These are phyloP conservation scores for Chytridiales sp. DNA, from an alignment of 371 early-diverging fungal species.

Conservation along the genomic window DNA sequence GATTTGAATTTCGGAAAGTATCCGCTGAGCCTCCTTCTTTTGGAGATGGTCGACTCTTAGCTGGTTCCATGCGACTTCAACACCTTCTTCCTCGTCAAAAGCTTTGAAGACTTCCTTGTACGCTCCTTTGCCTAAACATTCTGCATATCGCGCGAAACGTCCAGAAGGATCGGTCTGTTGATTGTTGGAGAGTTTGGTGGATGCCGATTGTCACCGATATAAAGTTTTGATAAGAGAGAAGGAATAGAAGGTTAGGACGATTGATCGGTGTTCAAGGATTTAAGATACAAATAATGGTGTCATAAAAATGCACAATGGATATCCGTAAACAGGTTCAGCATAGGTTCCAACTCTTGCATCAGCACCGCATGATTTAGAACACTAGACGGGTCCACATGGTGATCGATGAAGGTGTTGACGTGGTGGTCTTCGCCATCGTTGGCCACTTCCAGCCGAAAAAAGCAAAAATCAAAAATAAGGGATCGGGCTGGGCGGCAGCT, in stretches of 20 bases:
- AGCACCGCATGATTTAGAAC: background rate
- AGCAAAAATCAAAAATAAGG: no score
- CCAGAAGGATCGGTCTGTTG: constrained; percentile 63
- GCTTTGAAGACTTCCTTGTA: constrained; percentile 88
- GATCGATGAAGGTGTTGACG: background rate
- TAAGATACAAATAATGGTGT: no score
- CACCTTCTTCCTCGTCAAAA: constrained; percentile 86
- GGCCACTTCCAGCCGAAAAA: no score
- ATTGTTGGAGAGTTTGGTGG: constrained; percentile 1
- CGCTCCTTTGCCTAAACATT: constrained; percentile 77
- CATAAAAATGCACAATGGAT: background rate
- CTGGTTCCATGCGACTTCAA: constrained; percentile 93
- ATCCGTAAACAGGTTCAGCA: background rate
- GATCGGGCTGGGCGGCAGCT: no score
- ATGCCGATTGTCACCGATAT: background rate
- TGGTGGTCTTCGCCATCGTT: no score
- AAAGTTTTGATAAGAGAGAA: background rate
- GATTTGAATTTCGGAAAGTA: constrained; percentile 59
- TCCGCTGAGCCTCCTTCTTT: constrained; percentile 57
- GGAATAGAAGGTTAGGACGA: background rate
- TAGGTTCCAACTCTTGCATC: background rate
- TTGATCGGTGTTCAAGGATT: no score
- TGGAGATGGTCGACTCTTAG: constrained; percentile 63
- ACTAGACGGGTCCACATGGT: background rate
- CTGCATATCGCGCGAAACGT: constrained; percentile 67